A percentile compares a stretch with the other conserved stretches of the same genome.
phyloP scores from a whole-genome alignment of 2,329 filamentous ascomycete genomes.

The Aspergillus pseudonomiae region DNA sequence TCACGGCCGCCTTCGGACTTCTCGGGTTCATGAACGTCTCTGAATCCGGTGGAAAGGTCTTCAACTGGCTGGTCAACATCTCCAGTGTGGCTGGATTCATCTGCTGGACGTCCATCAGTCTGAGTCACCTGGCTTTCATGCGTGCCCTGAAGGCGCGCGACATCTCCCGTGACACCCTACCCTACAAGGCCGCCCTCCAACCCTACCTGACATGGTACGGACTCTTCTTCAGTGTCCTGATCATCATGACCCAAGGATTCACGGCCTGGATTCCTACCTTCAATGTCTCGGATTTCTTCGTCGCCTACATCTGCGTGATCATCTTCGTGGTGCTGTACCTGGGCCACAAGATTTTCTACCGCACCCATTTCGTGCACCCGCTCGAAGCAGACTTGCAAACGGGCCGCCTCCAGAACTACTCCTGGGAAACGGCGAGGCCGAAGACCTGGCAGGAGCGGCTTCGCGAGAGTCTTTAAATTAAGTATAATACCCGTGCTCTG shows the following conservation, averaged over 20 bases:
- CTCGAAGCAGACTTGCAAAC: slow-evolving; percentile 47
- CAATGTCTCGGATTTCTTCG: slow-evolving; percentile 63
- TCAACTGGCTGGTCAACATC: slow-evolving; percentile 46
- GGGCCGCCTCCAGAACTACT: slow-evolving; percentile 33
- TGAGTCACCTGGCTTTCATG: slow-evolving; percentile 67
- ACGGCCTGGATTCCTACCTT: slow-evolving; percentile 64
- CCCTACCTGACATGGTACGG: slow-evolving; percentile 68
- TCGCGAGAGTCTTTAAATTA: slow-evolving; percentile 5
- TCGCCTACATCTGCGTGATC: slow-evolving; percentile 65
- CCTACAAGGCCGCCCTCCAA: slow-evolving; percentile 63
- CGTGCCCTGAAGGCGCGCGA: slow-evolving; percentile 58
- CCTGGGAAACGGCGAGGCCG: slow-evolving; percentile 35
- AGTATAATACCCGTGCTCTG: not conserved
- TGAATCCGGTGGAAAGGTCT: slow-evolving; percentile 61
- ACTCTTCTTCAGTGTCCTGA: slow-evolving; percentile 64
- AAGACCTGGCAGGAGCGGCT: slow-evolving; percentile 26
- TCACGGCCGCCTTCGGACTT: slow-evolving; percentile 57
- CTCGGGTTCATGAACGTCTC: slow-evolving; percentile 71
- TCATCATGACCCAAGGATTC: slow-evolving; percentile 69
- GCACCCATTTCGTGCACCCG: slow-evolving; percentile 38
- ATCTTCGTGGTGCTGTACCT: slow-evolving; percentile 62
- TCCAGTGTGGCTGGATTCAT: slow-evolving; percentile 35
- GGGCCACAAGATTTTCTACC: slow-evolving; percentile 58
- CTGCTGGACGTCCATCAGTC: slow-evolving; percentile 35
- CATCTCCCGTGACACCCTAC: slow-evolving; percentile 60